Conservation (phyloP, 2,329 filamentous ascomycete genomes). For the Neopestalotiopsis sp. region DNA sequence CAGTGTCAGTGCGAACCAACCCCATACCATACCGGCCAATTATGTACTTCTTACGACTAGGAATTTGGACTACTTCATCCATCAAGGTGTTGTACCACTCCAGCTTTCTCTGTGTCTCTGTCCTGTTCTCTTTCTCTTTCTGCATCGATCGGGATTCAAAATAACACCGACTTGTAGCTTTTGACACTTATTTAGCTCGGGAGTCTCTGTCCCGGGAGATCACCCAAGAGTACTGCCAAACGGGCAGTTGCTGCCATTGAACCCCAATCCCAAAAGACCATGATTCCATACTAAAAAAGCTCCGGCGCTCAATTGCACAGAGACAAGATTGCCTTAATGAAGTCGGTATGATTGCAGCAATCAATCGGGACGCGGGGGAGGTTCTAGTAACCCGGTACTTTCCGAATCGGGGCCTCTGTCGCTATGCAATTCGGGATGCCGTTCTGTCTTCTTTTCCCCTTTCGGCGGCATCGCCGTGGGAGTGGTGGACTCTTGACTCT, state of each 20-base stretch:
- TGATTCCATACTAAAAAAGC: neutral
- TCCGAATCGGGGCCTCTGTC: neutral
- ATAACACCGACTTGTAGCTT: too few species aligned
- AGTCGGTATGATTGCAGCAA: neutral
- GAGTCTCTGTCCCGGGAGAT: neutral
- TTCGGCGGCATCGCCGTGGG: neutral
- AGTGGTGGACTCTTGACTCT: neutral
- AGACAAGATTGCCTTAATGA: neutral
- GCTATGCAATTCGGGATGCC: neutral
- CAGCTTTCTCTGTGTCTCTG: too few species aligned
- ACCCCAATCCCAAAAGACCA: neutral
- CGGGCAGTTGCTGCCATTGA: neutral
- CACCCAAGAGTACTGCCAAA: neutral
- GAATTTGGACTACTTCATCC: too few species aligned
- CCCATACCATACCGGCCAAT: too few species aligned
- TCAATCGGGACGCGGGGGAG: neutral
- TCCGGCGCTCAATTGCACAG: neutral
- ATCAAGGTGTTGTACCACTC: too few species aligned
- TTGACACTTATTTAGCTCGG: too few species aligned
- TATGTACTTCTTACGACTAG: too few species aligned
- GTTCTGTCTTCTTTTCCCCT: conserved; percentile 1
- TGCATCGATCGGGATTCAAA: too few species aligned
- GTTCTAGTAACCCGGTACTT: neutral
- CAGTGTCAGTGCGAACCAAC: too few species aligned
- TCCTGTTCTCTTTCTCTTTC: too few species aligned